Base-by-base conservation (phyloP, 2,329 filamentous ascomycete species). In the Cytospora mali region DNA sequence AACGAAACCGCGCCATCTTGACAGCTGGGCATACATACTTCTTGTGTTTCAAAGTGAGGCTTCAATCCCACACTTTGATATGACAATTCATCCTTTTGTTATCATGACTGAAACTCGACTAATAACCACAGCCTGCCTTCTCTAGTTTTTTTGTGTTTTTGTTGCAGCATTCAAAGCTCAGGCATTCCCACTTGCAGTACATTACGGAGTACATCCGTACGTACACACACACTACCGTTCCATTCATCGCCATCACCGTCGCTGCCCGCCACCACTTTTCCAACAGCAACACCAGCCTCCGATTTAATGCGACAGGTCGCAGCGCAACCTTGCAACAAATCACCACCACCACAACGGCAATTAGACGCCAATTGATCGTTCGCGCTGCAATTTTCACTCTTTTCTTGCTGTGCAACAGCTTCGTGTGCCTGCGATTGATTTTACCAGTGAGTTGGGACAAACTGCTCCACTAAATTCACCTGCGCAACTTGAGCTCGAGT, bases 201-300 rank as follows among this genome's bases (percentile, higher is more conserved):
- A 18, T 9, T 46, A 46, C 42, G n/a, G 42, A 39, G 35, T 39
- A n/a, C n/a, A n/a, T n/a, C n/a, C n/a, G n/a, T n/a, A n/a, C n/a
- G n/a, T n/a, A n/a, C n/a, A n/a, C n/a, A n/a, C n/a, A n/a, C 23
- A 29, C 58, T 49, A 21, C 58, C 25, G 6, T 25, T 23, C 49
- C 23, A 27, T 51, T 13, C 23, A 25, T 54, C 10, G 25, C 55
- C 60, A 60, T 58, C 59, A 51, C 61, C 56, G 80, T 52, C 60
- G 57, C 55, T 46, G 42, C 42, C 42, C 42, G 42, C 42, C 42
- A 46, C 42, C 42, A 46, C 42, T 46, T 46, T 46, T 46, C 42
- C 54, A 27, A 21, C 35, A 39, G 23, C 27, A 49, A 39, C 42
- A 54, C 61, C 64, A 65, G 62, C 64, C 64, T 56, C 64, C 55